Evolutionary conservation across 1,139 yeast genomes (phyloP), one percentile per base, ranked within the genome.

Genomic region (Nakaseomyces nivariensis): DNA sequence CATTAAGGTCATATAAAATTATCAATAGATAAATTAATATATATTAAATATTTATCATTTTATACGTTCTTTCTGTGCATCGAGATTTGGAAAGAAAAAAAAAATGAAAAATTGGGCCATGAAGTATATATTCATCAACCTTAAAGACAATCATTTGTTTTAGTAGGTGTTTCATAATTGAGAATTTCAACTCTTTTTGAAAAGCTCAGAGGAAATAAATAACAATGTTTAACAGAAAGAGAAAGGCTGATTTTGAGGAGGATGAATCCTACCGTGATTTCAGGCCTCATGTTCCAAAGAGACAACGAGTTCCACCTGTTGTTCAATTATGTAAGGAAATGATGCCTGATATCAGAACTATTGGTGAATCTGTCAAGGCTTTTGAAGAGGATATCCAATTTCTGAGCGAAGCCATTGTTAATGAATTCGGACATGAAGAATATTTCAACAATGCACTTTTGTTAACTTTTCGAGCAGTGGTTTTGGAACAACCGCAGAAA

Each of bases 401-500:
- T 63, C 80, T 75, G 64, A 76, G 80, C 54, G 79, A 72, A 53
- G 90, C 84, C 13, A 81, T 81, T 41, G 80, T 80, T 45, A 81
- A 80, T 36, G 89, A 82, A 58, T 79, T 82, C 57, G 88, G 80
- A 56, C 77, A 76, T 52, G 85, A 82, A 52, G 83, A 79, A 54
- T 75, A 75, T 50, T 77, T 83, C 54, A 75, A 88, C 52, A 71
- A 69, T 47, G 78, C 83, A 17, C 72, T 85, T 25, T 71, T 84
- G 58, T 74, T 75, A 48, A 85, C 89, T 1, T 67, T 88, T 33
- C 75, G 75, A 52, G 88, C 95, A 1, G 78, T 86, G 43, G 73
- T 85, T 8, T 68, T 77, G 41, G 98, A 92, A 67, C 97, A 90
- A 67, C 97, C 97, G 0, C 96, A 90, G 58, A 92, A 90, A 64